Percentiles rank a stretch among this genome's conserved stretches.
These are phyloP conservation scores for Aspergillus nanangensis DNA, from an alignment of 495 filamentous ascomycete species.

Conservation along the genomic window DNA sequence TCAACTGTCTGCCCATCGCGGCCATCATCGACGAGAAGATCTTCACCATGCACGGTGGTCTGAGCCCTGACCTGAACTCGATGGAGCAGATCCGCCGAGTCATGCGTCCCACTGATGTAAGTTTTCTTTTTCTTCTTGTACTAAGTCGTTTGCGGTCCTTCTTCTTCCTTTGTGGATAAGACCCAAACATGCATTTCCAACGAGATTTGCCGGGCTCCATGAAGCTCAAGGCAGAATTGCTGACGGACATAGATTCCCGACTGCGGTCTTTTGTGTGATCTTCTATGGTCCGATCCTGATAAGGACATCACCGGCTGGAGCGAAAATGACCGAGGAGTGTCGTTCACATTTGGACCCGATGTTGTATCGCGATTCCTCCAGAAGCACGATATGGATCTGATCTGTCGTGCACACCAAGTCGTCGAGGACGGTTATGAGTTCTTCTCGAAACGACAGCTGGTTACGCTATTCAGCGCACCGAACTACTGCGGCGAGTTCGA, in stretches of 20 bases:
- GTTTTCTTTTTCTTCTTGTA: constrained; percentile 28
- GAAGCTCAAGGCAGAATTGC: constrained; percentile 42
- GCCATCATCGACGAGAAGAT: constrained; percentile 99
- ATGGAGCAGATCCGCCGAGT: constrained; percentile 99
- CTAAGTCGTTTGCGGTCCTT: too few species aligned
- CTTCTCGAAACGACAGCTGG: constrained; percentile 97
- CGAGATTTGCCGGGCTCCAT: constrained; percentile 32
- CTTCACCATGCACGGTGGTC: constrained; percentile 98
- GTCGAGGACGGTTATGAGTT: constrained; percentile 99
- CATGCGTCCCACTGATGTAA: constrained; percentile 98
- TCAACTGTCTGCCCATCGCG: constrained; percentile 99
- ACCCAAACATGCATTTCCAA: too few species aligned
- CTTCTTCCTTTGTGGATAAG: background rate
- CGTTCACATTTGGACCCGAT: constrained; percentile 98
- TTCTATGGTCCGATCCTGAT: constrained; percentile 97
- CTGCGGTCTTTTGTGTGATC: constrained; percentile 94
- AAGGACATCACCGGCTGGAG: constrained; percentile 99
- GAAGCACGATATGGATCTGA: constrained; percentile 99
- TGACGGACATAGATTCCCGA: constrained; percentile 83
- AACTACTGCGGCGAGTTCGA: constrained; percentile 99
- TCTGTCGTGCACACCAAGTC: constrained; percentile 98
- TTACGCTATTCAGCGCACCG: constrained; percentile 95
- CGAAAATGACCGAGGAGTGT: constrained; percentile 97
- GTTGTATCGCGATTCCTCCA: constrained; percentile 97
- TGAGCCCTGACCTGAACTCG: constrained; percentile 96